Evolutionary conservation across 352 stramenopile species (phyloP).

Genomic region (Phytophthora fragariaefolia): DNA sequence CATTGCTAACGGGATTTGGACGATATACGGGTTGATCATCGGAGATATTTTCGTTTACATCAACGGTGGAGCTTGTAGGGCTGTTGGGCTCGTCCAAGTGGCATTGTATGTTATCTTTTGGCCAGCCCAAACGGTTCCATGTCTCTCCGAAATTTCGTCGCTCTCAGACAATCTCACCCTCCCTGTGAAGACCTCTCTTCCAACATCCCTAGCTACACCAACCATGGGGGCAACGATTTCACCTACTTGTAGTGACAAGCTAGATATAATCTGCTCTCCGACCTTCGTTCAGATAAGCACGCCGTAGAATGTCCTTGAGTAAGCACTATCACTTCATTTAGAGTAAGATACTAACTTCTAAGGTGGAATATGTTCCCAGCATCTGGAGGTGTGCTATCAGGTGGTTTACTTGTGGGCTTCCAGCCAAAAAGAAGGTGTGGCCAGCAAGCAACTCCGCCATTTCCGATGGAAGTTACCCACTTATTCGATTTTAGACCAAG

Average conservation of each 20-base stretch:
- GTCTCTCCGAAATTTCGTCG: not conserved
- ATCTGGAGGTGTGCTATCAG: no score
- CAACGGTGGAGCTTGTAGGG: conserved; percentile 25
- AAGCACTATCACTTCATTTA: no score
- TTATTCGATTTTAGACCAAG: no score
- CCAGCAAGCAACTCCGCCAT: no score
- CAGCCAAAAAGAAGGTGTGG: no score
- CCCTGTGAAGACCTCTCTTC: not conserved
- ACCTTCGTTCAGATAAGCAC: conserved; percentile 11
- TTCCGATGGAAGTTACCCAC: no score
- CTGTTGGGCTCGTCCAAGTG: conserved; percentile 31
- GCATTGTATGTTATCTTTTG: conserved; percentile 37
- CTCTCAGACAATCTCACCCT: conserved; percentile 2
- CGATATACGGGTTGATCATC: conserved; percentile 42
- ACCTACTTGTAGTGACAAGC: not conserved
- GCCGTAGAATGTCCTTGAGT: not conserved
- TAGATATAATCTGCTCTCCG: not conserved
- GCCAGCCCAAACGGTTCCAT: not conserved
- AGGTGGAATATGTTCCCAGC: no score
- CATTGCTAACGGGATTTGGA: conserved; percentile 41
- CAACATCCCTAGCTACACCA: not conserved
- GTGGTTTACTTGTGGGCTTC: no score
- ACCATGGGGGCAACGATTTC: not conserved
- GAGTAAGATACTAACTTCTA: not conserved
- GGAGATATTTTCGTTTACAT: conserved; percentile 48